phyloP scores from a whole-genome alignment of 2,329 filamentous ascomycete genomes.

The Sclerotinia glacialis region DNA sequence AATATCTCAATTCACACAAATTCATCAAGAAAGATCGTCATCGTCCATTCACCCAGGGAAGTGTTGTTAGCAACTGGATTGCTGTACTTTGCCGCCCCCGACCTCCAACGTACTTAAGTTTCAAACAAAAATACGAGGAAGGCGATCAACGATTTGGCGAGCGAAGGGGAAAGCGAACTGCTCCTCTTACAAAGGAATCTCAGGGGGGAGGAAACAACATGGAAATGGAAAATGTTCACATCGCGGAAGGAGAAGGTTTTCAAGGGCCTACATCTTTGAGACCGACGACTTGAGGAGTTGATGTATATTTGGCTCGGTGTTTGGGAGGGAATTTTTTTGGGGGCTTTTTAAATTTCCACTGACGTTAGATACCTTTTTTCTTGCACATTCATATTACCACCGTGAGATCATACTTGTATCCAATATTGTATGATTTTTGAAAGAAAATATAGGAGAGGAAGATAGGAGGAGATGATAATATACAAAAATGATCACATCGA shows the following conservation, averaged over 20 bases:
- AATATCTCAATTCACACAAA: conserved; percentile 95
- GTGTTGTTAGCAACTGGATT: conserved; percentile 72
- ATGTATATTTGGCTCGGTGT: neutral
- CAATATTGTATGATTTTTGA: conserved; percentile 15
- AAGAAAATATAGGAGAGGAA: neutral
- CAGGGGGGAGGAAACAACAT: conserved; percentile 65
- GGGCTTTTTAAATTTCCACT: neutral
- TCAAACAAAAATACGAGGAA: conserved; percentile 72
- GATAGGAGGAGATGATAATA: conserved; percentile 4
- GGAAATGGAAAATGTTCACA: conserved; percentile 56
- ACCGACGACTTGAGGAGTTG: neutral
- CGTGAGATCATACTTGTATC: conserved; percentile 5
- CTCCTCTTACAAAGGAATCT: conserved; percentile 49
- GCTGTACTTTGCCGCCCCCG: conserved; percentile 79
- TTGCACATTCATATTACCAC: conserved; percentile 12
- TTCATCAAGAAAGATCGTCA: conserved; percentile 90
- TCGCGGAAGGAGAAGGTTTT: conserved; percentile 45
- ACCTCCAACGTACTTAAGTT: conserved; percentile 82
- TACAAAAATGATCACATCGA: neutral
- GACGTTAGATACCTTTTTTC: conserved; percentile 18
- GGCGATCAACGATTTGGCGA: conserved; percentile 81
- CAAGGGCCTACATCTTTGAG: conserved; percentile 48
- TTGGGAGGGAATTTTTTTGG: conserved; percentile 2
- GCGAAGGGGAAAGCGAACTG: conserved; percentile 51
- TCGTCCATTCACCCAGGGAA: conserved; percentile 81